Percentiles rank a stretch among this genome's conserved stretches.
Conservation (phyloP, 2,329 filamentous ascomycete species). For the Aspergillaceae sp. region DNA sequence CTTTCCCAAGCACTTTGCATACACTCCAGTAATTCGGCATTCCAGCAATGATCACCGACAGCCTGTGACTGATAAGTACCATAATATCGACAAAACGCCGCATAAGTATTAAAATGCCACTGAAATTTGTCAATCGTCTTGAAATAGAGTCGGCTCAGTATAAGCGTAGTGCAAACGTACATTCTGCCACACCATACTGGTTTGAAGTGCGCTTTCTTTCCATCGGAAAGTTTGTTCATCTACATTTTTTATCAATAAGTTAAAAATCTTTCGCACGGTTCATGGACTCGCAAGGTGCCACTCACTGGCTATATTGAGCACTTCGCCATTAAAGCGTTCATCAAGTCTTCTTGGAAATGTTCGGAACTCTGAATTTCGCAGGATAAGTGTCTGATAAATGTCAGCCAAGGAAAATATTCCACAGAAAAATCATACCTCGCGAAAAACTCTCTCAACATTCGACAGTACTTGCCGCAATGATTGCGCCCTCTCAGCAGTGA, state of each 20-base stretch:
- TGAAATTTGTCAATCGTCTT: constrained; percentile 1
- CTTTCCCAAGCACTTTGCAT: neutral
- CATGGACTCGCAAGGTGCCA: neutral
- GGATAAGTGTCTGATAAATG: neutral
- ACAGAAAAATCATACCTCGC: constrained; percentile 3
- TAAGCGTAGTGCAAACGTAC: constrained; percentile 5
- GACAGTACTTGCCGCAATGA: constrained; percentile 6
- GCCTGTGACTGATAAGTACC: constrained; percentile 3
- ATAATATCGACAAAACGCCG: constrained; percentile 10
- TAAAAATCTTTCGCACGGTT: neutral
- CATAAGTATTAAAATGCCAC: constrained; percentile 7
- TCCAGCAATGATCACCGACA: constrained; percentile 6
- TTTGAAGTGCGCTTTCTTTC: constrained; percentile 4
- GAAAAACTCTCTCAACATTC: constrained; percentile 4
- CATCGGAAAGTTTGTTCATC: constrained; percentile 1
- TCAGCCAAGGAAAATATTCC: constrained; percentile 1
- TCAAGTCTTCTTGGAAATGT: neutral
- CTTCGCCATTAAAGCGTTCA: constrained; percentile 1
- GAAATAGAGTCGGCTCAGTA: neutral
- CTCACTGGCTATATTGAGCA: constrained; percentile 5
- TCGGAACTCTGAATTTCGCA: neutral
- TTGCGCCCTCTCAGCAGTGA: constrained; percentile 8
- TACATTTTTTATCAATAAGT: neutral
- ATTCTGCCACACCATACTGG: constrained; percentile 4
- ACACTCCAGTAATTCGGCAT: constrained; percentile 8